Base-by-base conservation (phyloP, 1,284 basidiomycete genomes). In the Exobasidium rhododendri region DNA sequence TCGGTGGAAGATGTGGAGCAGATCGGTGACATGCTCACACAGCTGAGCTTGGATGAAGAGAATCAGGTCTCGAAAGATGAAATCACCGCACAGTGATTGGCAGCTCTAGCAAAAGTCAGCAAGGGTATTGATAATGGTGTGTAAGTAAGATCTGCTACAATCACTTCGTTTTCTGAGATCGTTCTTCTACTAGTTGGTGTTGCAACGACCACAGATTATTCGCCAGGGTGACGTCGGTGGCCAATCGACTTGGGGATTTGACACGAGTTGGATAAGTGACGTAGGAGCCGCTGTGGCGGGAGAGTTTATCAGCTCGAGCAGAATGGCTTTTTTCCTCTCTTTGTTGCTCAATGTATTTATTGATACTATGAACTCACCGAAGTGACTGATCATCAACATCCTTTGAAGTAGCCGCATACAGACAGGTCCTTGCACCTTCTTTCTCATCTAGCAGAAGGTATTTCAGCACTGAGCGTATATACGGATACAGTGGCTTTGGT, bases 1-100 rank as follows among this genome's bases (percentile, higher is more conserved):
- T 71, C 70, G 4, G 71, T 71, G 17, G 74, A 76, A 24, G 74
- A 76, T 63, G 71, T 67, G 3, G 4, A 61, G 32, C 52, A 55
- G 14, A 17, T 55, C 4, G 52, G 32, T 20, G 14, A 20, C 14
- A 29, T 55, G 17, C 35, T 55, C 17, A 55, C 24, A 24, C 52
- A 31, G 28, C 28, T 55, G 22, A 55, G 52, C 30, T 20, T 22
- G 14, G 40, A n/a, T n/a, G 52, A 55, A 44, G 35, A 40, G 35
- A 40, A 40, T 10, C 35, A 40, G 17, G 35, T 7, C 10, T 17
- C 17, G 17, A 17, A 17, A 40, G 35, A 40, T 40, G 35, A 40
- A 40, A 17, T 40, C 35, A 40, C 17, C 10, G 35, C 35, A 40
- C 35, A n/a, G n/a, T n/a, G n/a, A n/a, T n/a, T n/a, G n/a, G n/a